These are phyloP conservation scores for Rhipidocladum racemiflorum DNA, from an alignment of 176 grass and related monocot species.

Conservation along the genomic window DNA sequence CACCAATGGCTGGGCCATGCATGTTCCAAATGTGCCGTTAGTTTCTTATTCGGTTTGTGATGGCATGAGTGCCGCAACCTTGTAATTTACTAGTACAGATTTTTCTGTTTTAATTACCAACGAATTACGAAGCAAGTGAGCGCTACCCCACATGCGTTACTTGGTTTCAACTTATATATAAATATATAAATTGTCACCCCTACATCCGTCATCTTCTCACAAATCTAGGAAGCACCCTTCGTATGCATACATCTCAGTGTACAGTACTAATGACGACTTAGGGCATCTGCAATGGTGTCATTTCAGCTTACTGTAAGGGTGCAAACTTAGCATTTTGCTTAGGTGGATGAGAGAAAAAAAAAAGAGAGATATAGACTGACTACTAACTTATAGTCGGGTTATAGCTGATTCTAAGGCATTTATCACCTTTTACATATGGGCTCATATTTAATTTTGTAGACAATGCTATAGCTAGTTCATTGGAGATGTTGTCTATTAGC, in stretches of 20 bases:
- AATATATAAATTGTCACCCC: not conserved
- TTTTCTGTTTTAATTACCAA: not conserved
- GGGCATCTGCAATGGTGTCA: no score
- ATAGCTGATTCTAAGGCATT: no score
- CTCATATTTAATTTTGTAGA: no score
- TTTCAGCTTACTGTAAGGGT: no score
- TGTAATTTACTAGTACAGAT: slow-evolving; percentile 25
- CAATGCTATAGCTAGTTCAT: no score
- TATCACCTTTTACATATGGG: no score
- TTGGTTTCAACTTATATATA: not conserved
- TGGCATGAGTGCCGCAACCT: slow-evolving; percentile 7
- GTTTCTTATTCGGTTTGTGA: slow-evolving; percentile 15
- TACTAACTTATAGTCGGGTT: no score
- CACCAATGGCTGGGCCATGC: not conserved
- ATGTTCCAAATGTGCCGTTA: slow-evolving; percentile 23
- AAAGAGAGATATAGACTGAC: no score
- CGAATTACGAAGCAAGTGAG: not conserved
- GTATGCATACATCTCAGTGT: not conserved
- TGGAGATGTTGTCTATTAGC: no score
- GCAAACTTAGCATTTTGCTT: no score
- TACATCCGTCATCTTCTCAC: not conserved
- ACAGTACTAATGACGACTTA: not conserved
- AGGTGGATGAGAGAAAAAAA: no score
- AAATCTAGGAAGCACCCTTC: not conserved
- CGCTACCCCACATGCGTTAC: not conserved